Evolutionary conservation across 768 basidiomycete species (phyloP).

Genomic region (Tylopilus vinaceipallidus): DNA sequence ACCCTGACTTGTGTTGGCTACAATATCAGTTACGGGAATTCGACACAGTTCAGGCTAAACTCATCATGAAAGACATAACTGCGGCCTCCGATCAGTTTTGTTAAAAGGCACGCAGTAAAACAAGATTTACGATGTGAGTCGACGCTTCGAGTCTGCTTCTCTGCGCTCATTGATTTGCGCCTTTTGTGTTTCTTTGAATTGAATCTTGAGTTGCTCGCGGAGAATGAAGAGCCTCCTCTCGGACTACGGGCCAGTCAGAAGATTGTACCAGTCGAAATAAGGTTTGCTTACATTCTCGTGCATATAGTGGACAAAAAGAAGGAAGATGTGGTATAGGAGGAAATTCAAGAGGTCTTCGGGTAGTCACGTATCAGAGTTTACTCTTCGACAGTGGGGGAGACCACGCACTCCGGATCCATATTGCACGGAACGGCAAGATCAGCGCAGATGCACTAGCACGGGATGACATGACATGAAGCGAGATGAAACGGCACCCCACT

Average conservation of each 20-base stretch:
- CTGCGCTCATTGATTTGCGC: constrained; percentile 77
- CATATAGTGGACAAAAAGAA: constrained; percentile 75
- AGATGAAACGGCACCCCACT: constrained; percentile 4
- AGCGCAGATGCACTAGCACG: constrained; percentile 32
- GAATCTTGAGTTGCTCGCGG: constrained; percentile 73
- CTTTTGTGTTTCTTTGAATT: constrained; percentile 64
- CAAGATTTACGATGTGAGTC: constrained; percentile 68
- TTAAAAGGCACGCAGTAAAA: constrained; percentile 16
- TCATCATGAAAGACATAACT: constrained; percentile 82
- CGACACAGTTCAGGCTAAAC: constrained; percentile 20
- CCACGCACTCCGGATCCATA: constrained; percentile 39
- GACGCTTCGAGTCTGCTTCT: constrained; percentile 77
- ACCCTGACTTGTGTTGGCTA: constrained; percentile 64
- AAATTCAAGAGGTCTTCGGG: constrained; percentile 66
- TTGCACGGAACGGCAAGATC: constrained; percentile 37
- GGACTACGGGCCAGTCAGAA: constrained; percentile 22
- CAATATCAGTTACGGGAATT: constrained; percentile 14
- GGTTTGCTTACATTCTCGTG: constrained; percentile 50
- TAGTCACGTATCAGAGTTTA: constrained; percentile 5
- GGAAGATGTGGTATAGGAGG: constrained; percentile 73
- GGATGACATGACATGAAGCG: constrained; percentile 18
- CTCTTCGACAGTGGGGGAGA: background rate
- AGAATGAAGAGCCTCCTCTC: constrained; percentile 68
- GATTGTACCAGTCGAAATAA: background rate
- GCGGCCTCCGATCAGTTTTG: constrained; percentile 3